phyloP scores from a whole-genome alignment of 306 rosid genomes.

The Leucaena leucocephala region DNA sequence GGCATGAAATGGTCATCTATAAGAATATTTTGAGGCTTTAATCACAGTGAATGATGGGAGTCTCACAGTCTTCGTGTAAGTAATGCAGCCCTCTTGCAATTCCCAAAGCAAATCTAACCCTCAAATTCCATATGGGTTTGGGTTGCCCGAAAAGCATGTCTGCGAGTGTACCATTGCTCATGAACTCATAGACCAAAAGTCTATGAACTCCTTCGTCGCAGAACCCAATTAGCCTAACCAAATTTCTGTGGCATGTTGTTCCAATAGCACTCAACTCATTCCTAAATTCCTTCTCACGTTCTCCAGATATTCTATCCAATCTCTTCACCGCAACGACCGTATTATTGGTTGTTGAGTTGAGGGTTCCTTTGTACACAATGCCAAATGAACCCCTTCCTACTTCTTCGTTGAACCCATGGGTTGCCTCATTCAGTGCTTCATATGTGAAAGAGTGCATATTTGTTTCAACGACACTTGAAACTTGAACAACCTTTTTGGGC shows the following conservation, averaged over 20 bases:
- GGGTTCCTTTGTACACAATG: constrained; percentile 50
- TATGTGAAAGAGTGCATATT: constrained; percentile 45
- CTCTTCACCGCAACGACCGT: constrained; percentile 45
- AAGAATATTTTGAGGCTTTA: constrained; percentile 53
- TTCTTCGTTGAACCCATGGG: constrained; percentile 39
- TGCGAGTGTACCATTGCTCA: constrained; percentile 49
- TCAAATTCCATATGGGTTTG: constrained; percentile 41
- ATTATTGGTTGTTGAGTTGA: constrained; percentile 15
- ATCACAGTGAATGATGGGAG: constrained; percentile 53
- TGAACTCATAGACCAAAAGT: constrained; percentile 46
- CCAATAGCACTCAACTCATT: constrained; percentile 51
- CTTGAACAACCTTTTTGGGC: constrained; percentile 28
- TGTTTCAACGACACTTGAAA: constrained; percentile 35
- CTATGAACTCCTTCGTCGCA: constrained; percentile 50
- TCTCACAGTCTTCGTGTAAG: constrained; percentile 54
- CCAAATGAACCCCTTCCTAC: constrained; percentile 55
- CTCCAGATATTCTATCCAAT: constrained; percentile 46
- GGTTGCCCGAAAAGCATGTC: constrained; percentile 34
- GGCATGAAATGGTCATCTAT: constrained; percentile 36
- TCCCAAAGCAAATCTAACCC: constrained; percentile 45
- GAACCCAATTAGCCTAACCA: constrained; percentile 48
- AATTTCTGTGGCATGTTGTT: constrained; percentile 47
- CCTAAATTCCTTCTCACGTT: constrained; percentile 48
- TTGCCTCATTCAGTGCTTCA: constrained; percentile 40
- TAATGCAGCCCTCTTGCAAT: constrained; percentile 51